Evolutionary conservation across 139 green algal species (phyloP).

Genomic region (Edaphochlamys debaryana): DNA sequence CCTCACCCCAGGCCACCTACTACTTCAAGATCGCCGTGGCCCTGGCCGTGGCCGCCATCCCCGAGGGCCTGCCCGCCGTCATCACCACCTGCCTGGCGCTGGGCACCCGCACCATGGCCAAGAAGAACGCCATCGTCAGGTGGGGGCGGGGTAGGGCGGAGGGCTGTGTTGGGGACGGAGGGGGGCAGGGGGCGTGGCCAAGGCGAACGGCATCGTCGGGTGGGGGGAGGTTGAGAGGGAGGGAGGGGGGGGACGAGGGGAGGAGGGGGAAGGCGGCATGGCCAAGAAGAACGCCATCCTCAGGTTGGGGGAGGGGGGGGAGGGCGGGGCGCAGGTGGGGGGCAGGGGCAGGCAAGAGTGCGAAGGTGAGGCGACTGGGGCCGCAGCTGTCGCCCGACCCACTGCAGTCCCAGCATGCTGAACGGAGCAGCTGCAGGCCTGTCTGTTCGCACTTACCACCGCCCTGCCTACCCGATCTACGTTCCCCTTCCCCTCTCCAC

Average conservation of each 20-base stretch:
- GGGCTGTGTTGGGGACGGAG: not conserved
- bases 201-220: too few relatives aligned
- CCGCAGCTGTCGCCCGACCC: too few relatives aligned
- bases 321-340: not conserved
- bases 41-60: constrained; percentile 98
- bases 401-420: too few relatives aligned
- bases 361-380: too few relatives aligned
- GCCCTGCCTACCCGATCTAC: too few relatives aligned
- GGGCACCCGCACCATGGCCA: constrained; percentile 97
- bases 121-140: constrained; percentile 85
- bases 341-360: not conserved
- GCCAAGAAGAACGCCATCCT: constrained; percentile 90
- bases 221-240: too few relatives aligned
- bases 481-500: too few relatives aligned
- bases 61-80: constrained; percentile 97
- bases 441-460: too few relatives aligned
- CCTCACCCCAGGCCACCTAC: constrained; percentile 68
- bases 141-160: not conserved
- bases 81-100: constrained; percentile 99
- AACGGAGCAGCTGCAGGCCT: too few relatives aligned
- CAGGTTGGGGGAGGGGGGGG: constrained; percentile 34
- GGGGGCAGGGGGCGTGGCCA: too few relatives aligned
- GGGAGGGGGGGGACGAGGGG: not conserved
- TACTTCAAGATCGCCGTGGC: constrained; percentile 96
- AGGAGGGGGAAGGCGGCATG: constrained; percentile 66